A percentile compares a stretch with the other conserved stretches of the same genome.
Evolutionary conservation across 768 basidiomycete genomes (phyloP).

Genomic region (Phlebiopsis gigantea): DNA sequence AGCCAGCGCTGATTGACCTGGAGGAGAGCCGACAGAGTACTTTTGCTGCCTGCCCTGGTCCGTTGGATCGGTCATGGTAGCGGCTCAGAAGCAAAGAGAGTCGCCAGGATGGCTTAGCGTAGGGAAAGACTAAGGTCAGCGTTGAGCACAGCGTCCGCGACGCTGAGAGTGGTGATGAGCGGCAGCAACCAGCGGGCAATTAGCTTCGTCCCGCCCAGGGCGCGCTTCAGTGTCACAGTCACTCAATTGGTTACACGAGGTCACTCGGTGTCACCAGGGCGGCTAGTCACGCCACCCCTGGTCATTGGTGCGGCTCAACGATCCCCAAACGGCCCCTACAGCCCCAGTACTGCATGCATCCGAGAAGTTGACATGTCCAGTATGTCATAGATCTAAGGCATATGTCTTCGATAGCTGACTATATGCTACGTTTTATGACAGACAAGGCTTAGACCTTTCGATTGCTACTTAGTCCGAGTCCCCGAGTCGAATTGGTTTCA

Average conservation of each 20-base stretch:
- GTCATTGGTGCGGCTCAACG: neutral
- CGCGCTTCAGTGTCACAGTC: constrained; percentile 6
- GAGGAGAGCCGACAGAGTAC: constrained; percentile 17
- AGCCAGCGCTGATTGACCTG: constrained; percentile 24
- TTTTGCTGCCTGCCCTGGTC: constrained; percentile 21
- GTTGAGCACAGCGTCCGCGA: constrained; percentile 5
- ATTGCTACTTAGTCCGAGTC: neutral
- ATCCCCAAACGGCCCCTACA: neutral
- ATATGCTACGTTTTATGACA: too few relatives aligned
- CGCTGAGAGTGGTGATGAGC: constrained; percentile 11
- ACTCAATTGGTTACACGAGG: constrained; percentile 1
- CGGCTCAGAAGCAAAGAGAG: neutral
- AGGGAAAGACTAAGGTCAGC: neutral
- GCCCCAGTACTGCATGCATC: neutral
- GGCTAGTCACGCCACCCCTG: constrained; percentile 1
- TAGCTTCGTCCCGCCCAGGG: constrained; percentile 6
- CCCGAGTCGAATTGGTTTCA: neutral
- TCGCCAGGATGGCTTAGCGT: constrained; percentile 13
- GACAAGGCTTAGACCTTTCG: neutral
- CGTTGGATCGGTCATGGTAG: constrained; percentile 17
- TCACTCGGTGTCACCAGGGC: constrained; percentile 3
- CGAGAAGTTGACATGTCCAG: neutral
- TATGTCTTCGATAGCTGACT: too few relatives aligned
- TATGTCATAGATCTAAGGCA: neutral
- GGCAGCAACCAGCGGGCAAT: constrained; percentile 12